Conservation (phyloP, 768 basidiomycete genomes). For the Psilocybe cyanescens region DNA sequence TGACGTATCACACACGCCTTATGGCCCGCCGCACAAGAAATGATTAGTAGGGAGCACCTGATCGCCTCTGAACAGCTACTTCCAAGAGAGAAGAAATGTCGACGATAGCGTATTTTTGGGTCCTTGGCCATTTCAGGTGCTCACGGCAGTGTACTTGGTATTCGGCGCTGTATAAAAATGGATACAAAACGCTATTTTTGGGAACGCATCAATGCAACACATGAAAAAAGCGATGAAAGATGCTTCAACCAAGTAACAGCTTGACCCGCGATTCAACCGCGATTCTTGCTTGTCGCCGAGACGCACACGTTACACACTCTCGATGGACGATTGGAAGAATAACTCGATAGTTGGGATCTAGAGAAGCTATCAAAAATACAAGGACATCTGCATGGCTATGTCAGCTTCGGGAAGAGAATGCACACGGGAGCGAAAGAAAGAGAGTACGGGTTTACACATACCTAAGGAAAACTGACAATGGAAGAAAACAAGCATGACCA, state of each 20-base stretch:
- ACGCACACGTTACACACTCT: slow-evolving; percentile 18
- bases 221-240: slow-evolving; percentile 13
- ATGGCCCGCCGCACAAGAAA: neutral
- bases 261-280: slow-evolving; percentile 27
- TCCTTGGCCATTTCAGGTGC: slow-evolving; percentile 1
- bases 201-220: slow-evolving; percentile 20
- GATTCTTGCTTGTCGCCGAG: slow-evolving; percentile 19
- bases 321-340: slow-evolving; percentile 17
- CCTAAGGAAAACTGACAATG: slow-evolving; percentile 3
- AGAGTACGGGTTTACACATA: slow-evolving; percentile 7
- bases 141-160: slow-evolving; percentile 9
- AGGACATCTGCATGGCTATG: slow-evolving; percentile 16
- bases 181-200: slow-evolving; percentile 13
- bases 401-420: slow-evolving; percentile 12
- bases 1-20: slow-evolving; percentile 15
- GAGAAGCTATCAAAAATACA: slow-evolving; percentile 15
- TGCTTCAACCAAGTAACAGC: slow-evolving; percentile 20
- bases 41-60: slow-evolving; percentile 7
- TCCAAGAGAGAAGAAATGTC: slow-evolving; percentile 6
- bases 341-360: slow-evolving; percentile 3
- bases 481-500: neutral
- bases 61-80: neutral
- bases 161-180: slow-evolving; percentile 9
- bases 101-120: slow-evolving; percentile 1
- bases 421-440: slow-evolving; percentile 4